A percentile compares a stretch with the other conserved stretches of the same genome.
Evolutionary conservation across 306 rosid species (phyloP).

Genomic region (Rosa persica): DNA sequence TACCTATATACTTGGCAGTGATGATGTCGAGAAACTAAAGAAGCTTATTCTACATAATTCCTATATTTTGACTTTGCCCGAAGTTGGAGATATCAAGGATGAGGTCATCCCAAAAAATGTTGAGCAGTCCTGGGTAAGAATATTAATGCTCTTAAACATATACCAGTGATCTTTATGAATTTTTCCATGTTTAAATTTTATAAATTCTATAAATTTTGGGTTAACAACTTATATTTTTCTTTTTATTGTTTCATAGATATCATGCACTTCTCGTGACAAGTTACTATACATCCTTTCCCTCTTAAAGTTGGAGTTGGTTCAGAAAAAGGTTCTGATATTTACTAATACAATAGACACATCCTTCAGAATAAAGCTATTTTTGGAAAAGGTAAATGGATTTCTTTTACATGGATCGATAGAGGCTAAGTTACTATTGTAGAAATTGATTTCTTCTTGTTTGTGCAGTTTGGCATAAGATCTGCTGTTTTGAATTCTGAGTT

Average conservation of each 20-base stretch:
- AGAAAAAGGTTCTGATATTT: constrained; percentile 84
- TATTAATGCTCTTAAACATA: not conserved
- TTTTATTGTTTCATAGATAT: constrained; percentile 52
- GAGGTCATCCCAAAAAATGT: constrained; percentile 84
- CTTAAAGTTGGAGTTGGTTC: constrained; percentile 88
- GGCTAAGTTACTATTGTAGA: not conserved
- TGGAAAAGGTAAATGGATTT: constrained; percentile 72
- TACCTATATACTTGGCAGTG: constrained; percentile 45
- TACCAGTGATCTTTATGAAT: not conserved
- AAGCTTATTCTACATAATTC: constrained; percentile 92
- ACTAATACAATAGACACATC: constrained; percentile 81
- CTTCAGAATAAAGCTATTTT: constrained; percentile 72
- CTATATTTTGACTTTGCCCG: constrained; percentile 81
- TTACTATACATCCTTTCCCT: constrained; percentile 73
- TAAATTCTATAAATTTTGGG: not conserved
- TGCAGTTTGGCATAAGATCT: constrained; percentile 89
- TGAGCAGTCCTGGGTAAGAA: constrained; percentile 85
- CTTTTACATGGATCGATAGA: constrained; percentile 15
- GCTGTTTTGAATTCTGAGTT: constrained; percentile 95
- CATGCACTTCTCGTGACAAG: constrained; percentile 67
- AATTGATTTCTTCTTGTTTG: not conserved
- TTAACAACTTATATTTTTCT: constrained; percentile 16
- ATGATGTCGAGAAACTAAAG: constrained; percentile 89
- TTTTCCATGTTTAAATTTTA: not conserved
- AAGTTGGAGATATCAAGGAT: constrained; percentile 72